Evolutionary conservation across 768 basidiomycete species (phyloP).

Genomic region (Amanita exitialis): DNA sequence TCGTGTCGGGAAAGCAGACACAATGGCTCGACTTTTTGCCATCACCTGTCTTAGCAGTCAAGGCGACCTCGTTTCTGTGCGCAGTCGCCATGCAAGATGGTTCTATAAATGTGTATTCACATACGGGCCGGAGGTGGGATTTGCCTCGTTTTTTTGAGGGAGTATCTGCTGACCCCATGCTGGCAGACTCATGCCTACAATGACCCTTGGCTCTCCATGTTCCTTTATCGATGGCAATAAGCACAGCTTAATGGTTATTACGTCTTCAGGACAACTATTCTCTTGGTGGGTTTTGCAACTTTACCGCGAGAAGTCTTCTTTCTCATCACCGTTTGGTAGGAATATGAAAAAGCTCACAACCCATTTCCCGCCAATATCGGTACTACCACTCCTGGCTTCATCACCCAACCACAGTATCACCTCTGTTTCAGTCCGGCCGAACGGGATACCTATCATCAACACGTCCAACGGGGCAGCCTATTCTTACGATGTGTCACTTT

Average conservation of each 20-base stretch:
- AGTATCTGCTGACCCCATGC: constrained; percentile 1
- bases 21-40: constrained; percentile 89
- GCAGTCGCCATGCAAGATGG: constrained; percentile 78
- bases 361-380: constrained; percentile 54
- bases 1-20: constrained; percentile 53
- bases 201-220: constrained; percentile 64
- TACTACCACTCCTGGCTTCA: constrained; percentile 46
- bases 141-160: neutral
- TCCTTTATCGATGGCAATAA: constrained; percentile 60
- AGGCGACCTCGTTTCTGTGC: constrained; percentile 55
- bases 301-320: neutral
- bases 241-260: constrained; percentile 60
- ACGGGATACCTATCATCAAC: constrained; percentile 70
- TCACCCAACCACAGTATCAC: constrained; percentile 53
- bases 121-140: constrained; percentile 66
- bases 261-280: constrained; percentile 58
- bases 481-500: constrained; percentile 63
- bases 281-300: constrained; percentile 48
- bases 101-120: constrained; percentile 73
- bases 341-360: constrained; percentile 61
- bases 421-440: constrained; percentile 60
- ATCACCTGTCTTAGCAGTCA: constrained; percentile 55
- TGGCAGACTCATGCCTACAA: constrained; percentile 65
- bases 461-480: constrained; percentile 72
- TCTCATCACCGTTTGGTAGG: constrained; percentile 29